Evolutionary conservation across 2,329 filamentous ascomycete genomes (phyloP).

Genomic region (Colletotrichum magnum): DNA sequence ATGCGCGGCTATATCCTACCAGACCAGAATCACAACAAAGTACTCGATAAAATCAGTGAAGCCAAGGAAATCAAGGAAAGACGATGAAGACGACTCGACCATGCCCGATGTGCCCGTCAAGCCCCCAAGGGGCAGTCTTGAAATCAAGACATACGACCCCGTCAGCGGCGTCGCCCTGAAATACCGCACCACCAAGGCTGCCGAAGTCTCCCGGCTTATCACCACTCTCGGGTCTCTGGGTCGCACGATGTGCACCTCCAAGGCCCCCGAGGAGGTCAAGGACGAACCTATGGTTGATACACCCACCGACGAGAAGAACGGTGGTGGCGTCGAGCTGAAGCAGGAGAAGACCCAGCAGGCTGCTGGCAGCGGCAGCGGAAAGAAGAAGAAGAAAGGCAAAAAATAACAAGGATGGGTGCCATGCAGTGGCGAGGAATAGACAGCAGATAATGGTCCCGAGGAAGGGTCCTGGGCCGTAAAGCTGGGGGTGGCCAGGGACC

Average conservation of each 20-base stretch:
- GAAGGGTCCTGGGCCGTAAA: not conserved
- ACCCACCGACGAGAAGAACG: conserved; percentile 50
- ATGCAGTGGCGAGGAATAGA: not conserved
- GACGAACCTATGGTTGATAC: conserved; percentile 61
- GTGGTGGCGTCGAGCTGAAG: conserved; percentile 47
- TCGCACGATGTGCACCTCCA: conserved; percentile 65
- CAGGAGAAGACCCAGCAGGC: conserved; percentile 47
- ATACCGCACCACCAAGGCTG: conserved; percentile 91
- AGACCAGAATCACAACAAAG: conserved; percentile 94
- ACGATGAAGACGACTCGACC: conserved; percentile 48
- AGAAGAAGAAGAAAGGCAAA: conserved; percentile 82
- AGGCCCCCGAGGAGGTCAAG: conserved; percentile 60
- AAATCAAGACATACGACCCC: conserved; percentile 92
- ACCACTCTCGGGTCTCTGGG: conserved; percentile 82
- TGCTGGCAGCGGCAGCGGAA: conserved; percentile 59
- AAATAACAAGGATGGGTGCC: conserved; percentile 60
- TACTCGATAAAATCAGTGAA: conserved; percentile 78
- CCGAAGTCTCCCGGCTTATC: conserved; percentile 88
- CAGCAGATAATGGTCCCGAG: not conserved
- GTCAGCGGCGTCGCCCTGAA: conserved; percentile 86
- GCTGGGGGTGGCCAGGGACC: no score
- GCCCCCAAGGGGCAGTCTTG: conserved; percentile 77
- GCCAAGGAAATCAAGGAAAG: conserved; percentile 45
- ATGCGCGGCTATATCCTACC: conserved; percentile 33
- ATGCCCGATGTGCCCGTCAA: conserved; percentile 52